Conservation (phyloP, 441 rosid species). For the Gossypium aridum region DNA sequence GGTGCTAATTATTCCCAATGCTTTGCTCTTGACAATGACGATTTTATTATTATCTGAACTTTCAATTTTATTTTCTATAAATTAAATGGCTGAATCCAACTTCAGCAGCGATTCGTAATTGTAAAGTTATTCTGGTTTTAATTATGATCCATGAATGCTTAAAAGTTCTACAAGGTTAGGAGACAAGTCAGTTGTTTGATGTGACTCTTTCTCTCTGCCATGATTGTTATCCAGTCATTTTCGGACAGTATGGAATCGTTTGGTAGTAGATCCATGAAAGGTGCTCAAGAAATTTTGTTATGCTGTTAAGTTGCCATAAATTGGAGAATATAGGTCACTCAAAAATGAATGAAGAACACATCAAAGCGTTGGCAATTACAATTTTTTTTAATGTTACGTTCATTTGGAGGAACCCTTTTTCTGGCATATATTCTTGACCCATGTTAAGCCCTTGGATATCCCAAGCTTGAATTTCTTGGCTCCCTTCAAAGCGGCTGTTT, state of each 20-base stretch:
- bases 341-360: not conserved
- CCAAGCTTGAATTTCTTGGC: conserved; percentile 36
- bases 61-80: not conserved
- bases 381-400: not conserved
- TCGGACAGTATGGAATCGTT: not conserved
- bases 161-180: not conserved
- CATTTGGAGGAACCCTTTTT: conserved; percentile 23
- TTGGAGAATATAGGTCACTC: not conserved
- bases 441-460: conserved; percentile 36
- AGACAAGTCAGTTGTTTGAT: not conserved
- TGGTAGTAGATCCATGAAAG: not conserved
- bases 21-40: not conserved
- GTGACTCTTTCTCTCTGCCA: not conserved
- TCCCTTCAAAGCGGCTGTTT: conserved; percentile 22
- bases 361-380: not conserved
- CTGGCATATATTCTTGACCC: conserved; percentile 44
- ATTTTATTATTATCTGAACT: not conserved
- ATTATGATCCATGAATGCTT: not conserved
- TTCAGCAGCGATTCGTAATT: not conserved
- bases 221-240: not conserved
- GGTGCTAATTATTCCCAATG: not conserved
- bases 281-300: not conserved
- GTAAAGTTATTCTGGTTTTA: not conserved
- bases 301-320: not conserved
- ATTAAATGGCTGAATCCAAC: not conserved